Conservation (phyloP, 805 yeast genomes). For the Hanseniaspora lachancei region DNA sequence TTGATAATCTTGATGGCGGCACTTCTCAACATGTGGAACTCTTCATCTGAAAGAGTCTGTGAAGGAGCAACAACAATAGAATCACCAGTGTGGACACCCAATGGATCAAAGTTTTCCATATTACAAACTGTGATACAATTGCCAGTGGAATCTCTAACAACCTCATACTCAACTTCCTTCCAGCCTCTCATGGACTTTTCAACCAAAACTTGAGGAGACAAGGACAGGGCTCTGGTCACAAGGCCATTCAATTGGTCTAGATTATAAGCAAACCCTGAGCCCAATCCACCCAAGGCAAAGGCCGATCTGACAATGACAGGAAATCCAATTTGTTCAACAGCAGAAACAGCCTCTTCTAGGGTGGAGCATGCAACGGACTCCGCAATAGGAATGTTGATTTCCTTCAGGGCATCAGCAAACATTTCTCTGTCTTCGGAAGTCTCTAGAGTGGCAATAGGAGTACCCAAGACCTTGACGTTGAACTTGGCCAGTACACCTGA, state of each 20-base stretch:
- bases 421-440: slow-evolving; percentile 97
- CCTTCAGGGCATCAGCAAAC: slow-evolving; percentile 87
- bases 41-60: slow-evolving; percentile 92
- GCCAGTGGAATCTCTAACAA: slow-evolving; percentile 91
- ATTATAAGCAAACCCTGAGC: slow-evolving; percentile 93
- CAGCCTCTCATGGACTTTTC: slow-evolving; percentile 98
- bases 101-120: slow-evolving; percentile 97
- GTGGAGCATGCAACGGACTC: slow-evolving; percentile 73
- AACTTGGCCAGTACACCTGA: slow-evolving; percentile 61
- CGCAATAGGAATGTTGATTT: slow-evolving; percentile 92
- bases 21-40: slow-evolving; percentile 92
- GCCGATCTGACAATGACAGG: slow-evolving; percentile 98
- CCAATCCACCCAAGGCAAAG: slow-evolving; percentile 92
- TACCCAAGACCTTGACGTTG: slow-evolving; percentile 81
- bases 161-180: slow-evolving; percentile 98
- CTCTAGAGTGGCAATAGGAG: slow-evolving; percentile 87
- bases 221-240: slow-evolving; percentile 84
- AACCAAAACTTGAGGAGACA: slow-evolving; percentile 89
- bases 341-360: slow-evolving; percentile 69
- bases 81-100: slow-evolving; percentile 98
- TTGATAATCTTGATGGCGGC: slow-evolving; percentile 95
- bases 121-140: slow-evolving; percentile 98
- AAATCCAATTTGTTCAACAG: slow-evolving; percentile 77
- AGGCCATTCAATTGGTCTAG: slow-evolving; percentile 68
- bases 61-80: slow-evolving; percentile 98